Evolutionary conservation across 1,284 basidiomycete genomes (phyloP).

Genomic region (Rhodotorula glutinis): DNA sequence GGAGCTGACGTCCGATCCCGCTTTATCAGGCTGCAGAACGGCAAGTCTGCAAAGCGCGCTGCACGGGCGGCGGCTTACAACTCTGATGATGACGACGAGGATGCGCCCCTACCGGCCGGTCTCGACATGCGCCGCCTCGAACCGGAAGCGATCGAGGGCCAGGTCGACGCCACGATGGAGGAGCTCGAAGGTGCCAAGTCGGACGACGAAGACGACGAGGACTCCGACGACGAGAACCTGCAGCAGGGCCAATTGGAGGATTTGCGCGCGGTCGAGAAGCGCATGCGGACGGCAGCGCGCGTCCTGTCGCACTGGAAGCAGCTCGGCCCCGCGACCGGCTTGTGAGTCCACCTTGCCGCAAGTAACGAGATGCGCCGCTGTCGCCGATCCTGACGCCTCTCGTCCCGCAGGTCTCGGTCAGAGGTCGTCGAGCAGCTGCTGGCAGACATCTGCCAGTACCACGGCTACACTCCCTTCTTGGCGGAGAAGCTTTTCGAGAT

Average conservation of each 20-base stretch:
- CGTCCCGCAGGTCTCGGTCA: slow-evolving; percentile 63
- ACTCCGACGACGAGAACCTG: slow-evolving; percentile 61
- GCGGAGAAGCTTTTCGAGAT: slow-evolving; percentile 91
- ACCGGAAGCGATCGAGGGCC: slow-evolving; percentile 29
- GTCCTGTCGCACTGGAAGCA: slow-evolving; percentile 72
- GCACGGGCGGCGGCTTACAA: slow-evolving; percentile 33
- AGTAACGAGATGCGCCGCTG: not conserved
- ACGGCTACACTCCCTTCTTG: slow-evolving; percentile 96
- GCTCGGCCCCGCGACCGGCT: slow-evolving; percentile 63
- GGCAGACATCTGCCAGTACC: slow-evolving; percentile 86
- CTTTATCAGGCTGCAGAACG: not conserved
- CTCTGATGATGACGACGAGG: slow-evolving; percentile 33
- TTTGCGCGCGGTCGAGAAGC: slow-evolving; percentile 75
- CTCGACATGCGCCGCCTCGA: slow-evolving; percentile 27
- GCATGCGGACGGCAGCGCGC: slow-evolving; percentile 83
- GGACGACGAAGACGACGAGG: slow-evolving; percentile 39
- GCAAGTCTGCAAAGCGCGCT: slow-evolving; percentile 28
- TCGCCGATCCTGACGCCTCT: slow-evolving; percentile 2
- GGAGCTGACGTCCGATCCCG: not conserved
- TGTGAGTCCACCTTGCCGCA: slow-evolving; percentile 55
- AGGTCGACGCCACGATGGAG: slow-evolving; percentile 32
- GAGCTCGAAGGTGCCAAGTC: slow-evolving; percentile 37
- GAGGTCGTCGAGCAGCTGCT: slow-evolving; percentile 89
- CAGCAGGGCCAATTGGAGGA: slow-evolving; percentile 72
- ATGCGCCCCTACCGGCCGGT: slow-evolving; percentile 17